Percentiles rank a stretch among this genome's conserved stretches.
These are phyloP conservation scores for Schizopora paradoxa DNA, from an alignment of 1,284 basidiomycete genomes.

Conservation along the genomic window DNA sequence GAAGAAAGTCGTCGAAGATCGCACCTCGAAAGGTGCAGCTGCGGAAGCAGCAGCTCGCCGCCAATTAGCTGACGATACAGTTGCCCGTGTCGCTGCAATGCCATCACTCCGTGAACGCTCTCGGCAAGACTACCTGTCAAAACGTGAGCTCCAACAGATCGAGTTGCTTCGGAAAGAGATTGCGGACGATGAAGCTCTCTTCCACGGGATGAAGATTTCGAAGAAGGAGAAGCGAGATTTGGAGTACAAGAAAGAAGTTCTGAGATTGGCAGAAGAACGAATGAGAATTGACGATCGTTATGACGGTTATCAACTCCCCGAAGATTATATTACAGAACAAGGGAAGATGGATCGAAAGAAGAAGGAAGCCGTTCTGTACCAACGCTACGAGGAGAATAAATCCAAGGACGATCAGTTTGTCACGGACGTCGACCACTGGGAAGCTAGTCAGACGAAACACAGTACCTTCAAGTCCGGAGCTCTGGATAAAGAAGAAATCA, in stretches of 20 bases:
- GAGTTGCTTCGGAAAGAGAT: conserved; percentile 92
- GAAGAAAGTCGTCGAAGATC: conserved; percentile 91
- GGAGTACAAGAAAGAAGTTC: conserved; percentile 88
- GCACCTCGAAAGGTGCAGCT: conserved; percentile 74
- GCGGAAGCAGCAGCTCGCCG: conserved; percentile 81
- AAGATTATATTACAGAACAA: conserved; percentile 97
- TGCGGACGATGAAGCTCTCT: conserved; percentile 85
- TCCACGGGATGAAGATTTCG: conserved; percentile 84
- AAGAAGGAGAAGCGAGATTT: conserved; percentile 79
- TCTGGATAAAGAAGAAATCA: conserved; percentile 76
- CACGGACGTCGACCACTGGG: conserved; percentile 96
- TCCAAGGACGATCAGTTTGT: conserved; percentile 88
- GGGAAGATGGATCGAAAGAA: conserved; percentile 98
- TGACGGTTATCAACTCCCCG: conserved; percentile 91
- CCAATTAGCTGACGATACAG: conserved; percentile 79
- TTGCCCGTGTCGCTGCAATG: conserved; percentile 74
- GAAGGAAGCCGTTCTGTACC: conserved; percentile 90
- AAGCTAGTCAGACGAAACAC: conserved; percentile 85
- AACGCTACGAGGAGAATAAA: conserved; percentile 90
- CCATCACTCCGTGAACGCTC: conserved; percentile 82
- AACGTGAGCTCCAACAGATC: conserved; percentile 93
- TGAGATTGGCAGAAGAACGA: conserved; percentile 90
- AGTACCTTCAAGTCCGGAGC: conserved; percentile 88
- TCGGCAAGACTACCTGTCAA: conserved; percentile 91
- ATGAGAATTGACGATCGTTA: conserved; percentile 90